Base-by-base conservation (phyloP, 2,329 filamentous ascomycete species). In the Epichloe festucae region DNA sequence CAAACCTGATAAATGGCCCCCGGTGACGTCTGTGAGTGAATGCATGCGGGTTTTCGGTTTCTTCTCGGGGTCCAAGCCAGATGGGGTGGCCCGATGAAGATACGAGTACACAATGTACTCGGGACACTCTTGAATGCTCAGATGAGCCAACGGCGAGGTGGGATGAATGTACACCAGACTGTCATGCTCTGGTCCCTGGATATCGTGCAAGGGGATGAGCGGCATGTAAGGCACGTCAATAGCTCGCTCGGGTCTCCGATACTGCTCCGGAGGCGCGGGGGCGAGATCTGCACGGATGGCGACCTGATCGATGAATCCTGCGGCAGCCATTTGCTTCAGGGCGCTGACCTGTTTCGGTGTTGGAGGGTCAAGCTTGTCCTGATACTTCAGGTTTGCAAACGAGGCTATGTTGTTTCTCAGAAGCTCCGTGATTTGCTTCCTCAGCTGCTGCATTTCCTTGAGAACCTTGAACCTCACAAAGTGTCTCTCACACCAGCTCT, bases 151-250 rank as follows among this genome's bases (percentile, higher is more conserved):
- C 3, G 89, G 75, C 2, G 89, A 95, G 0, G 85, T 80, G 0
- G 93, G 89, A 65, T 97, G 93, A 44, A 97, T 79, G 63, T 87
- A 97, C 2, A 96, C 89, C 35, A 84, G 82, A 51, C 77, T 76
- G 50, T 87, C 81, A 34, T 75, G 62, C 48, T 74, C 67, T 53
- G 63, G 62, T n/a, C 62, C 60, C 19, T 63, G 61, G 12, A 63
- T 62, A 1, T 66, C 64, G 19, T 79, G 65, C 54, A 88, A 73
- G 0, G 89, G 83, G 58, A 90, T 81, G 4, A 98, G 81, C 0
- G 93, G 89, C 6, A 95, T 67, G 63, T 97, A 98, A 0, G 91
- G 87, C 3, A 97, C 87, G 59, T 97, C 89, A 57, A 93, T 94
- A 2, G 90, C 87, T n/a, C 89, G 81, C 48, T 81, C 82, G 0